These are phyloP conservation scores for Ballota nigra DNA, from an alignment of 257 asterid genomes.

Conservation along the genomic window DNA sequence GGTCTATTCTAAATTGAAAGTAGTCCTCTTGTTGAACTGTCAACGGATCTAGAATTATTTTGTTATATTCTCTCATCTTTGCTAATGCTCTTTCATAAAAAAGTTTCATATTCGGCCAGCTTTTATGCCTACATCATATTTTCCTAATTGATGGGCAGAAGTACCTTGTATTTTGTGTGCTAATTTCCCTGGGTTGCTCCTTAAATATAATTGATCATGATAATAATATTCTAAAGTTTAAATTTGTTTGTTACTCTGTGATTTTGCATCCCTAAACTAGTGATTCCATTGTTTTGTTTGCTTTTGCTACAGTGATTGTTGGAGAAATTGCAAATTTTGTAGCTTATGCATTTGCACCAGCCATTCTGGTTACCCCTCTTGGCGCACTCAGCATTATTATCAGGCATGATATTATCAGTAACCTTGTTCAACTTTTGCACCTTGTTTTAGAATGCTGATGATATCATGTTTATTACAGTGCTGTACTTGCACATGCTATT, in stretches of 20 bases:
- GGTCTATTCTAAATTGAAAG: slow-evolving; percentile 4
- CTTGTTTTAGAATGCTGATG: slow-evolving; percentile 36
- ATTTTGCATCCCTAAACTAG: slow-evolving; percentile 19
- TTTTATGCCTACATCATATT: not conserved
- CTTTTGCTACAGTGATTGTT: slow-evolving; percentile 72
- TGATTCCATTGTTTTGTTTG: slow-evolving; percentile 17
- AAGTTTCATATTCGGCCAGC: slow-evolving; percentile 14
- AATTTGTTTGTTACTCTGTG: slow-evolving; percentile 14
- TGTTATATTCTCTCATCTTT: not conserved
- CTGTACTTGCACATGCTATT: slow-evolving; percentile 87
- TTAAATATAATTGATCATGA: not conserved
- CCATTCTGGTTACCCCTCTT: slow-evolving; percentile 96
- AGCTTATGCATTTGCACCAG: slow-evolving; percentile 99
- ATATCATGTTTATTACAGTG: slow-evolving; percentile 53
- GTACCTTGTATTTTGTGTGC: not conserved
- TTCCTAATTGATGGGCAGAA: not conserved
- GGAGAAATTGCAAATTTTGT: slow-evolving; percentile 99
- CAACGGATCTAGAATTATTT: not conserved
- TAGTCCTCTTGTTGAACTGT: not conserved
- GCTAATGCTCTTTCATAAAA: not conserved
- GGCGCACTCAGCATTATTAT: slow-evolving; percentile 98
- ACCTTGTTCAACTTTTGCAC: slow-evolving; percentile 21
- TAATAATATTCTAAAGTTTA: not conserved
- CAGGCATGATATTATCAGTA: slow-evolving; percentile 55
- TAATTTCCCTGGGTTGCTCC: not conserved